Evolutionary conservation across 306 rosid genomes (phyloP).

Genomic region (Dryas alaskensis): DNA sequence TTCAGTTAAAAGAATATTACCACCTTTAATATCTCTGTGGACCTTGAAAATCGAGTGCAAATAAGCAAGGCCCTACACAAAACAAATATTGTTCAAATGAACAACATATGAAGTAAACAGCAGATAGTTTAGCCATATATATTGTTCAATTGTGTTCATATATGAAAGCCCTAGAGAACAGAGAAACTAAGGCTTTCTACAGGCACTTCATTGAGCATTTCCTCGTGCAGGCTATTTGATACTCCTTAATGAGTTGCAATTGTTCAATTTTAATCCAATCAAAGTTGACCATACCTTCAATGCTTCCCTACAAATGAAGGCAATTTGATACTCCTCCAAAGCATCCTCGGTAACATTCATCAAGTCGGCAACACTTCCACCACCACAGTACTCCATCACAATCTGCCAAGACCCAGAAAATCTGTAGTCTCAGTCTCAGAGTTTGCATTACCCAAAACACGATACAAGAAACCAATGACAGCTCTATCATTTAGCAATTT

Average conservation of each 20-base stretch:
- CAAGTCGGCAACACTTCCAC: conserved; percentile 97
- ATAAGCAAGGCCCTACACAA: conserved; percentile 82
- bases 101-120: conserved; percentile 5
- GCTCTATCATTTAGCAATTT: conserved; percentile 8
- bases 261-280: neutral
- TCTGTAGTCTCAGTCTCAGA: conserved; percentile 29
- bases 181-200: neutral
- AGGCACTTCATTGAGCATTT: neutral
- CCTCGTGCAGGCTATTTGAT: neutral
- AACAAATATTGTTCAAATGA: conserved; percentile 18
- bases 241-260: conserved; percentile 6
- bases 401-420: conserved; percentile 64
- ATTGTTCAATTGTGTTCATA: neutral
- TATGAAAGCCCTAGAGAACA: neutral
- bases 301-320: conserved; percentile 90
- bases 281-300: conserved; percentile 57
- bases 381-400: conserved; percentile 99
- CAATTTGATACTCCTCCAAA: conserved; percentile 92
- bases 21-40: conserved; percentile 98
- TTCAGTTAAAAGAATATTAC: conserved; percentile 92
- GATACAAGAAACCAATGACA: conserved; percentile 1
- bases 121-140: neutral
- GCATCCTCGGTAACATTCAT: conserved; percentile 83
- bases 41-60: conserved; percentile 97
- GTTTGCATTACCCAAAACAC: conserved; percentile 19